Evolutionary conservation across 139 green algal species (phyloP).

Genomic region (Pseudopediastrum boryanum): DNA sequence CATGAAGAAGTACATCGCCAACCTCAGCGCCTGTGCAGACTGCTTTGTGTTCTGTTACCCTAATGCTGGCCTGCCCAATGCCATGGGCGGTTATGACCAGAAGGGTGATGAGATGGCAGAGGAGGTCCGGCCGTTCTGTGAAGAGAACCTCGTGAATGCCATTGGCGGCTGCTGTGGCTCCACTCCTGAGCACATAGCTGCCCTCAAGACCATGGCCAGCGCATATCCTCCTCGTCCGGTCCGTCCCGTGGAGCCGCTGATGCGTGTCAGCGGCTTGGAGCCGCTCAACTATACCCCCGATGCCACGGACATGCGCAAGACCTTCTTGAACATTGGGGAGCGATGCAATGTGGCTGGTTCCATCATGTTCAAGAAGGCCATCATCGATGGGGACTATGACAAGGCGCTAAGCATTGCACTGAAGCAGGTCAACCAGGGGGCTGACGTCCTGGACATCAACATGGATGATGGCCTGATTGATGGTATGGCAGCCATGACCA

Average conservation of each 20-base stretch:
- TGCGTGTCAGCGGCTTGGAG: constrained; percentile 93
- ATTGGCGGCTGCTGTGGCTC: constrained; percentile 96
- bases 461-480: constrained; percentile 98
- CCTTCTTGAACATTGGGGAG: constrained; percentile 96
- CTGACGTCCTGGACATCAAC: constrained; percentile 97
- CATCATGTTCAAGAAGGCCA: constrained; percentile 96
- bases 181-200: constrained; percentile 86
- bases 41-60: constrained; percentile 98
- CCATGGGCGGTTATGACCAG: constrained; percentile 99
- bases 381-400: constrained; percentile 93
- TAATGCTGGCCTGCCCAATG: constrained; percentile 97
- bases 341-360: constrained; percentile 97
- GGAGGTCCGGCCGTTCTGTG: constrained; percentile 92
- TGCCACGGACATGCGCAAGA: constrained; percentile 70
- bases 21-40: constrained; percentile 86
- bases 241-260: constrained; percentile 61
- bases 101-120: constrained; percentile 93
- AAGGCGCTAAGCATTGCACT: constrained; percentile 90
- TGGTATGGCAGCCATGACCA: constrained; percentile 91
- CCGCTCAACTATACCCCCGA: constrained; percentile 87
- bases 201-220: constrained; percentile 69
- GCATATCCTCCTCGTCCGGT: constrained; percentile 66
- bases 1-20: constrained; percentile 96
- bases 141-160: constrained; percentile 89
- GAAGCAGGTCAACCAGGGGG: constrained; percentile 84